Evolutionary conservation across 495 filamentous ascomycete genomes (phyloP), one percentile per base, ranked within the genome.

Genomic region (Symbiotaphrina buchneri): DNA sequence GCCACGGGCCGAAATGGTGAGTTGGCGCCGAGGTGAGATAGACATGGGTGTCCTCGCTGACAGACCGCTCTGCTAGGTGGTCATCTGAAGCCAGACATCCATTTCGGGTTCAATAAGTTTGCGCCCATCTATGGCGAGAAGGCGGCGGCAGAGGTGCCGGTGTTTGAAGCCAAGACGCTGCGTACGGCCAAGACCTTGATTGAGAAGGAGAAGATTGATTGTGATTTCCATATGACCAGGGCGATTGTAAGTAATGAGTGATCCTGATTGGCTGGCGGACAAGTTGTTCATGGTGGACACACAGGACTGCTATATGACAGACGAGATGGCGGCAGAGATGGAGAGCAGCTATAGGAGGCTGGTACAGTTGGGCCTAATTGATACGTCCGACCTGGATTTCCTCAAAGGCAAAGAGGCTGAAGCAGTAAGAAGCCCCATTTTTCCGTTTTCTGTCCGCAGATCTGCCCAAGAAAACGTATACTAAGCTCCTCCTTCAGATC

Each of bases 1-100:
- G 67, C 67, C 3, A 71, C 68, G 0, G 68, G 68, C 11, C 46
- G 68, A 16, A 73, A 73, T 42, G 68, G 63, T 57, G 42, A 17
- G 37, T n/a, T n/a, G n/a, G n/a, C n/a, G n/a, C n/a, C n/a, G n/a
- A n/a, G n/a, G n/a, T n/a, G n/a, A n/a, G n/a, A n/a, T n/a, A n/a
- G n/a, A n/a, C n/a, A n/a, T n/a, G n/a, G n/a, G n/a, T n/a, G n/a
- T n/a, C n/a, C n/a, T n/a, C n/a, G n/a, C n/a, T n/a, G n/a, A n/a
- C n/a, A n/a, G n/a, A n/a, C n/a, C n/a, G n/a, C n/a, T n/a, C n/a
- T n/a, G n/a, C n/a, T 27, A 10, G 52, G 50, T 13, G 51, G 51
- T 8, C 53, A 54, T 28, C 31, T 45, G 3, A 39, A 51, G 26
- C 47, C 46, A 5, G 49, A 53, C 35, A 25, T 51, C 0, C 51